Evolutionary conservation across 1,284 basidiomycete genomes (phyloP).

Genomic region (Kwoniella shivajii): DNA sequence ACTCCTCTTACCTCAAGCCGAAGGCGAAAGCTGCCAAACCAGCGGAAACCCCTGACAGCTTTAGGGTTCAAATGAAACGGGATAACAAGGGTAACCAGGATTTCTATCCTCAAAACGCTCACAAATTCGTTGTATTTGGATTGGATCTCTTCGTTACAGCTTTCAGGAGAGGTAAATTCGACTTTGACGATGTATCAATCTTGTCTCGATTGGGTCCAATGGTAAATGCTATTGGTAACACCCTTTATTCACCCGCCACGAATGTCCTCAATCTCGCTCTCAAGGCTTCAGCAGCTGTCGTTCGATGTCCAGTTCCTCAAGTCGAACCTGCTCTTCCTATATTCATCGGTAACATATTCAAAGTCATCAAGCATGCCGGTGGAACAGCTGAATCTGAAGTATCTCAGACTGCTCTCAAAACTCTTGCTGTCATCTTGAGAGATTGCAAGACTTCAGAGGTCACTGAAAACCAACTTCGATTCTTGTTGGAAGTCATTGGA

Average conservation of each 20-base stretch:
- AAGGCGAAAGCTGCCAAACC: slow-evolving; percentile 46
- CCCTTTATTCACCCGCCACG: slow-evolving; percentile 81
- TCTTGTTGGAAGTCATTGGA: slow-evolving; percentile 78
- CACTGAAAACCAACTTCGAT: slow-evolving; percentile 85
- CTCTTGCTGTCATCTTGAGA: slow-evolving; percentile 81
- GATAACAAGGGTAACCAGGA: slow-evolving; percentile 63
- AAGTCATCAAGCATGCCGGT: slow-evolving; percentile 80
- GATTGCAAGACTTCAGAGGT: slow-evolving; percentile 78
- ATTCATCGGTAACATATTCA: slow-evolving; percentile 81
- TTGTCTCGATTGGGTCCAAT: slow-evolving; percentile 82
- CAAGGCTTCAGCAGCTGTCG: slow-evolving; percentile 77
- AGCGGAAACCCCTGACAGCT: slow-evolving; percentile 59
- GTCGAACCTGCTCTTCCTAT: slow-evolving; percentile 78
- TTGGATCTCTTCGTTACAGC: slow-evolving; percentile 90
- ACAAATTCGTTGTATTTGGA: slow-evolving; percentile 88
- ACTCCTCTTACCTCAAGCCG: slow-evolving; percentile 68
- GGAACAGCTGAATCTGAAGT: slow-evolving; percentile 83
- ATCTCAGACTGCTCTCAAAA: slow-evolving; percentile 84
- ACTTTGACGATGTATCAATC: slow-evolving; percentile 72
- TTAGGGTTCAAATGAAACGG: slow-evolving; percentile 76
- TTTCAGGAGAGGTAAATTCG: slow-evolving; percentile 80
- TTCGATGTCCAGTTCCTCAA: slow-evolving; percentile 80
- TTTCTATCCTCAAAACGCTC: slow-evolving; percentile 76
- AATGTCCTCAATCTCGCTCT: slow-evolving; percentile 79
- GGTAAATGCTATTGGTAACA: slow-evolving; percentile 85